A percentile compares a stretch with the other conserved stretches of the same genome.
phyloP scores from a whole-genome alignment of 2,329 filamentous ascomycete species.

The Aspergillus japonicus region DNA sequence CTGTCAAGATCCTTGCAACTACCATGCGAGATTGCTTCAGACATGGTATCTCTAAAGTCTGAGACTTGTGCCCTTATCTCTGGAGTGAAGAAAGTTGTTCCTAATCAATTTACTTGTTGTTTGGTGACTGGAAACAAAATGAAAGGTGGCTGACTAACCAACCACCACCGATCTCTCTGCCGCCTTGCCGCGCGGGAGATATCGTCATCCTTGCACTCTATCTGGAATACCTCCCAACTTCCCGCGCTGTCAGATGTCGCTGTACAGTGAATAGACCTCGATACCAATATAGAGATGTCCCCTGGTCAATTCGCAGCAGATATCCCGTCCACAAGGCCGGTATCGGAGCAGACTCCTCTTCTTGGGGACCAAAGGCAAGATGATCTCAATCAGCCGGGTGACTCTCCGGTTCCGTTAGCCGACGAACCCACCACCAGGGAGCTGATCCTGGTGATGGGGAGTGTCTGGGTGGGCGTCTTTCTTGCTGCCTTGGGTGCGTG shows the following conservation, averaged over 20 bases:
- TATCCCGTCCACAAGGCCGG: conserved; percentile 8
- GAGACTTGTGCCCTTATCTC: too few relatives aligned
- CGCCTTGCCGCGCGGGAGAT: neutral
- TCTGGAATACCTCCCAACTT: neutral
- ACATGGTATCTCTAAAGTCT: too few relatives aligned
- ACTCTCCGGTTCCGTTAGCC: conserved; percentile 25
- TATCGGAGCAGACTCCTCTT: conserved; percentile 35
- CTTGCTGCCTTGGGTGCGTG: conserved; percentile 54
- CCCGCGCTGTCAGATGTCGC: neutral
- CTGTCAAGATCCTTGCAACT: too few relatives aligned
- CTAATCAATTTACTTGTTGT: too few relatives aligned
- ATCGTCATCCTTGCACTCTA: neutral
- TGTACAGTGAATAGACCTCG: neutral
- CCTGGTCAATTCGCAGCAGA: conserved; percentile 7
- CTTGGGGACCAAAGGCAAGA: conserved; percentile 22
- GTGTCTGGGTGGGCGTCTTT: conserved; percentile 56
- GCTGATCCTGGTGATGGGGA: conserved; percentile 50
- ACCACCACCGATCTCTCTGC: neutral
- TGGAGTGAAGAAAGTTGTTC: too few relatives aligned
- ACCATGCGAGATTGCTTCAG: too few relatives aligned
- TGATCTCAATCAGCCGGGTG: conserved; percentile 8
- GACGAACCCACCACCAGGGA: conserved; percentile 50
- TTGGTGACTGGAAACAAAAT: too few relatives aligned
- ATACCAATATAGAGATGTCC: conserved; percentile 12
- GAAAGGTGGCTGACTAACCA: neutral